Base-by-base conservation (phyloP, 805 yeast species). In the Saccharomycopsis javanensis region DNA sequence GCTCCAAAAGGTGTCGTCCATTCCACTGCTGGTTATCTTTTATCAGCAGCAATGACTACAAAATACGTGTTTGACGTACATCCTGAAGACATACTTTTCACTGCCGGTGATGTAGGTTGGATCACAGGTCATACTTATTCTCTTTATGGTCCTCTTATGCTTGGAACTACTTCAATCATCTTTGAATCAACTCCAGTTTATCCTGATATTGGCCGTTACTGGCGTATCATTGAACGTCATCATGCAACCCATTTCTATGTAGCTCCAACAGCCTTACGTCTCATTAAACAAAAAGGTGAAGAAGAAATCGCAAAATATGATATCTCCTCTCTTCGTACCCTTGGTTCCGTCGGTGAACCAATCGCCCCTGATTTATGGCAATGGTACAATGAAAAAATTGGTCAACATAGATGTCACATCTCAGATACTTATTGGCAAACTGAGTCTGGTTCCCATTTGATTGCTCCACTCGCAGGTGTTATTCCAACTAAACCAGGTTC, bases 101-200 rank as follows among this genome's bases (percentile, higher is more conserved):
- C 98, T 46, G 98, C 98, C 42, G 98, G 98, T 68, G 98, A 94
- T 70, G 89, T 94, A 57, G 98, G 99, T 69, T 94, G 99, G 98
- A 94, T 94, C 70, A 94, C 99, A 16, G 98, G 98, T 64, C 99
- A 94, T 72, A 87, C 97, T 8, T 94, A 92, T 69, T 96, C 89
- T 50, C 80, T 92, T 51, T 94, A 94, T 68, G 98, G 98, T 60
- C 99, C 99, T 46, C 80, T 94, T 64, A 74, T 83, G 31, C 71
- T 83, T 34, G 99, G 98, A 72, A 88, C 91, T 55, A 85, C 98
- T 52, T 83, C 97, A 8, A 86, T 94, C 55, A 88, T 92, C 57
- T 94, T 94, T 69, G 98, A 94, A 77, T 94, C 96, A 60, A 94
- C 99, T 18, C 98, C 99, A 38, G 97, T 96, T 37, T 89, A 90